Conservation (phyloP, 2,329 filamentous ascomycete species). For the Keithomyces neogunnii region DNA sequence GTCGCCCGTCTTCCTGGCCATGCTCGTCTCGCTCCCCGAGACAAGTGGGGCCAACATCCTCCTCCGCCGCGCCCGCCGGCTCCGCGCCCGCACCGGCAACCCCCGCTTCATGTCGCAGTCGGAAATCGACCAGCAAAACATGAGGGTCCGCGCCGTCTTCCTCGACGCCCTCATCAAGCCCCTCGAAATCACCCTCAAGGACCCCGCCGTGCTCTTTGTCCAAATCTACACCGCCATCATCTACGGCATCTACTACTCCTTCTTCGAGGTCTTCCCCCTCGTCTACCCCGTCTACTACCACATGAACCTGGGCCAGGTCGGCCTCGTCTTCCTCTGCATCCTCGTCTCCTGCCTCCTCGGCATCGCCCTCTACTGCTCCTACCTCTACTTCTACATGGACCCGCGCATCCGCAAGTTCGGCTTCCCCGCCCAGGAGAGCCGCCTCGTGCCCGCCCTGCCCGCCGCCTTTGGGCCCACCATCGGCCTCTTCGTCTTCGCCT, state of each 20-base stretch:
- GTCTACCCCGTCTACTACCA: constrained; percentile 52
- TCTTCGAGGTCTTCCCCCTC: constrained; percentile 58
- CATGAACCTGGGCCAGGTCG: constrained; percentile 49
- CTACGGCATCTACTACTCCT: constrained; percentile 55
- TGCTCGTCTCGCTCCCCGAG: constrained; percentile 58
- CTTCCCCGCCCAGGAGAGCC: constrained; percentile 42
- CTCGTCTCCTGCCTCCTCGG: constrained; percentile 48
- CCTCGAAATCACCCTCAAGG: constrained; percentile 49
- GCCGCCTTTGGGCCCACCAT: constrained; percentile 45
- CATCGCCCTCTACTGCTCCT: constrained; percentile 38
- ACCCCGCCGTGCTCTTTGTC: constrained; percentile 54
- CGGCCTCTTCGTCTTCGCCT: constrained; percentile 54
- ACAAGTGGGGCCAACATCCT: constrained; percentile 53
- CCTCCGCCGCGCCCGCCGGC: constrained; percentile 49
- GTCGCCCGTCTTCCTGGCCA: constrained; percentile 47
- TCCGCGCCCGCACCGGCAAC: constrained; percentile 53
- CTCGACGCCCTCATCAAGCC: constrained; percentile 53
- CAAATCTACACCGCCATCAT: constrained; percentile 53
- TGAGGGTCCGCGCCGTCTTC: constrained; percentile 37
- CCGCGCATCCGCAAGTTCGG: constrained; percentile 40
- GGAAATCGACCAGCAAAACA: constrained; percentile 53
- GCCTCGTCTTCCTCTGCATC: constrained; percentile 53
- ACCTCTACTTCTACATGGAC: constrained; percentile 43
- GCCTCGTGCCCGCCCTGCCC: constrained; percentile 45
- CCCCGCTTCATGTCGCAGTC: constrained; percentile 48